phyloP scores from a whole-genome alignment of 441 rosid genomes.

The Pelargonium cotyledonis region DNA sequence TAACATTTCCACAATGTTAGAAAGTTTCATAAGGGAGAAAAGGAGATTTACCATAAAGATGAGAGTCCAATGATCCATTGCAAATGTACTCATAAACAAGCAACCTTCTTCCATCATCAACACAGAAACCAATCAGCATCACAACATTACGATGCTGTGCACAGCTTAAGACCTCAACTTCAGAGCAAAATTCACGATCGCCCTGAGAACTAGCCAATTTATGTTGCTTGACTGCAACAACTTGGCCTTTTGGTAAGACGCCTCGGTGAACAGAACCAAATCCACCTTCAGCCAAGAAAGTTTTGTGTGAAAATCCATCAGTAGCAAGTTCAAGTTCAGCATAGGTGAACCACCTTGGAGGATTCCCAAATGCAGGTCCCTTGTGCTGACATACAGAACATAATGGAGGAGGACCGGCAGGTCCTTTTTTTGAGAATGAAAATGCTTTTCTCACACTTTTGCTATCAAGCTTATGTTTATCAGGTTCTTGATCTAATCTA shows the following conservation, averaged over 20 bases:
- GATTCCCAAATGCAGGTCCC: conserved; percentile 94
- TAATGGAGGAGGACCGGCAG: conserved; percentile 91
- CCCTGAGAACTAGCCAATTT: conserved; percentile 96
- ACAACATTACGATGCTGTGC: conserved; percentile 99
- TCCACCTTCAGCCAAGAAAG: conserved; percentile 98
- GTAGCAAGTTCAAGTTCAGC: conserved; percentile 93
- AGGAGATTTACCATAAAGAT: conserved; percentile 69
- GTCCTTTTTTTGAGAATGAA: conserved; percentile 66
- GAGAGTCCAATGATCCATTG: conserved; percentile 92
- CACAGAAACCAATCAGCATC: conserved; percentile 89
- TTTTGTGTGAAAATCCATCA: conserved; percentile 82
- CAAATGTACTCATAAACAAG: too few species aligned
- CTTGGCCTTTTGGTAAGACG: conserved; percentile 79
- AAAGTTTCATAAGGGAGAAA: neutral
- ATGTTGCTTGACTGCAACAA: conserved; percentile 97
- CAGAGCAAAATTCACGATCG: conserved; percentile 93
- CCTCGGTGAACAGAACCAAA: conserved; percentile 99
- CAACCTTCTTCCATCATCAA: conserved; percentile 87
- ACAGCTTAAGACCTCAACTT: conserved; percentile 97
- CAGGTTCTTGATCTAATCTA: conserved; percentile 58
- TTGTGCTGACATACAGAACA: conserved; percentile 95
- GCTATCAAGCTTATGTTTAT: conserved; percentile 52
- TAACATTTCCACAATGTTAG: neutral
- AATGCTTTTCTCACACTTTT: conserved; percentile 83
- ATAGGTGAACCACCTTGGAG: conserved; percentile 88